A percentile compares a stretch with the other conserved stretches of the same genome.
These are phyloP conservation scores for Cruciata laevipes DNA, from an alignment of 257 asterid species.

Conservation along the genomic window DNA sequence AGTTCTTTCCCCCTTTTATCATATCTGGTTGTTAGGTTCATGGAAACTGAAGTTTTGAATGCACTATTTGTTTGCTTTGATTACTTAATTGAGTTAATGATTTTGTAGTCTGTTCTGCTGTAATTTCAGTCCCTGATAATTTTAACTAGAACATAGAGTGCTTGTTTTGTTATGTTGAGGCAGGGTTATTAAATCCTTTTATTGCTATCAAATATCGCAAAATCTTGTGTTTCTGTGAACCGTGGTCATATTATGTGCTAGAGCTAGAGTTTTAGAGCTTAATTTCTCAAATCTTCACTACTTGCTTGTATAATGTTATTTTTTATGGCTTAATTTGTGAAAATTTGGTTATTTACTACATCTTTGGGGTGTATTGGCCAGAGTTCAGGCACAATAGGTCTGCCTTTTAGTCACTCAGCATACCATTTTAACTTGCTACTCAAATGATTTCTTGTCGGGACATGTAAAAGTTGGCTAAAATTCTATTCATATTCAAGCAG, in stretches of 20 bases:
- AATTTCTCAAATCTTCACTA: not conserved
- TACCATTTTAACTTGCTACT: not conserved
- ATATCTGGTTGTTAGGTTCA: not conserved
- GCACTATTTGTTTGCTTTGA: constrained; percentile 5
- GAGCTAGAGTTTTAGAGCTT: too few species aligned
- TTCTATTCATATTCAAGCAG: not conserved
- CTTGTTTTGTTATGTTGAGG: not conserved
- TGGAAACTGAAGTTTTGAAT: constrained; percentile 2
- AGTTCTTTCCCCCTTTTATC: not conserved
- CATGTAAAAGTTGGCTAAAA: not conserved
- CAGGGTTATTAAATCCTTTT: not conserved
- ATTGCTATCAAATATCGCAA: not conserved
- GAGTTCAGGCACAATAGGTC: not conserved
- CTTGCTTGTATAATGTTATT: not conserved
- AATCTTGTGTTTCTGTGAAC: not conserved
- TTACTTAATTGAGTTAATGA: not conserved
- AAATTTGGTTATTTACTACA: not conserved
- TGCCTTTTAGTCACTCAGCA: not conserved
- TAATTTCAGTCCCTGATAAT: not conserved
- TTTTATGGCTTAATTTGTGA: not conserved
- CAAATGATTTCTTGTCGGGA: not conserved
- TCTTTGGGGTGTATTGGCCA: not conserved
- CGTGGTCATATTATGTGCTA: not conserved
- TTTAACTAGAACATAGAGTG: not conserved
- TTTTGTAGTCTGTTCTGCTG: not conserved